phyloP scores from a whole-genome alignment of 148 eudicot genomes.

The Rhododendron williamsianum region DNA sequence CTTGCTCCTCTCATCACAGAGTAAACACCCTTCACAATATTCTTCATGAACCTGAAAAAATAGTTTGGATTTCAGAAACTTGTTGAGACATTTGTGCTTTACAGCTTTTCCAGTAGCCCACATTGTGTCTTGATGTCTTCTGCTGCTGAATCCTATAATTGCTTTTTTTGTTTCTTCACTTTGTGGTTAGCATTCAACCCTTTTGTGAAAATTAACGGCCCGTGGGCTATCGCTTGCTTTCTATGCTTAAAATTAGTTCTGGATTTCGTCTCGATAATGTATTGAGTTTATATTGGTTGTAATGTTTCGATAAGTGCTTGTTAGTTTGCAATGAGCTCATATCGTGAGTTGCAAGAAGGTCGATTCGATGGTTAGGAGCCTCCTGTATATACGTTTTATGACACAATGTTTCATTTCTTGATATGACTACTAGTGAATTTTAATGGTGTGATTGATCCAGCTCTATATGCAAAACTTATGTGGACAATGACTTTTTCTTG shows the following conservation, averaged over 20 bases:
- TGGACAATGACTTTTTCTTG: background rate
- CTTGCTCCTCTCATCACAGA: constrained; percentile 47
- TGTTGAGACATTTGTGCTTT: background rate
- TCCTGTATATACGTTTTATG: background rate
- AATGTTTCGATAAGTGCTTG: background rate
- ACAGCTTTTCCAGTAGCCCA: constrained; percentile 1
- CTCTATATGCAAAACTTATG: background rate
- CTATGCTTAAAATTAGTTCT: background rate
- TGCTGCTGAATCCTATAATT: background rate
- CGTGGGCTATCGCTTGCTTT: background rate
- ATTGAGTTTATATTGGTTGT: background rate
- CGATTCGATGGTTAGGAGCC: background rate
- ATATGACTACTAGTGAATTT: background rate
- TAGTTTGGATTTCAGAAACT: background rate
- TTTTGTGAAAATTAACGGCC: background rate
- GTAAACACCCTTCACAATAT: constrained; percentile 29
- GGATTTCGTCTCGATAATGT: background rate
- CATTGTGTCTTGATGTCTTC: background rate
- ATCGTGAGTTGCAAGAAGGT: background rate
- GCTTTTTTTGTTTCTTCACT: background rate
- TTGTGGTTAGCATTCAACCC: background rate
- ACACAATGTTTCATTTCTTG: background rate
- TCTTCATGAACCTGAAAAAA: background rate
- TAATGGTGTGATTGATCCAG: background rate
- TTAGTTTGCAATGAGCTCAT: background rate